phyloP scores from a whole-genome alignment of 176 grass and related monocot genomes.

The Alopecurus myosuroides region DNA sequence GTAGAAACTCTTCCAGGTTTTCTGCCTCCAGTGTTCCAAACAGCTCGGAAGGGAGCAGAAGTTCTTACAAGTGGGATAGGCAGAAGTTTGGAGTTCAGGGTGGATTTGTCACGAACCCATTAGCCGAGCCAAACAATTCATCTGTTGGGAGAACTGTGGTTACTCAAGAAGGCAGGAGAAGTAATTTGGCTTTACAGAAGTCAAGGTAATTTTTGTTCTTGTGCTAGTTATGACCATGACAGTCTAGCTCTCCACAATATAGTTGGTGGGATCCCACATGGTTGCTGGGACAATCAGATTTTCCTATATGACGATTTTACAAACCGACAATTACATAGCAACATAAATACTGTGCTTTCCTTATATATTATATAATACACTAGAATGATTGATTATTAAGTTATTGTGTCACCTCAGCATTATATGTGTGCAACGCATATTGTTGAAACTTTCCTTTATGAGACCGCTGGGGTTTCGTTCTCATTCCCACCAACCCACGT shows the following conservation, averaged over 20 bases:
- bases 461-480: constrained; percentile 28
- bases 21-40: constrained; percentile 49
- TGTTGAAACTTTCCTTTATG: constrained; percentile 14
- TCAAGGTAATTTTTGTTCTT: constrained; percentile 47
- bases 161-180: constrained; percentile 43
- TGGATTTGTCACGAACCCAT: constrained; percentile 79
- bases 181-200: constrained; percentile 34
- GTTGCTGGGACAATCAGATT: constrained; percentile 14
- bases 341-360: constrained; percentile 2
- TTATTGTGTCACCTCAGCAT: constrained; percentile 1
- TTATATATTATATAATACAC: not conserved
- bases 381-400: constrained; percentile 12
- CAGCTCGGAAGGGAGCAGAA: constrained; percentile 43
- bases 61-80: constrained; percentile 68
- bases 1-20: constrained; percentile 53
- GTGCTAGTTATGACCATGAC: not conserved
- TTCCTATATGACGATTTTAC: not conserved
- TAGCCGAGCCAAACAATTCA: constrained; percentile 70
- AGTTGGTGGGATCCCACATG: not conserved
- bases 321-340: constrained; percentile 8
- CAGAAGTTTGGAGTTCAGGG: constrained; percentile 63
- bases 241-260: not conserved
- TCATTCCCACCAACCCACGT: constrained; percentile 28
- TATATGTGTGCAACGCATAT: constrained; percentile 16
- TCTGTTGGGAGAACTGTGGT: constrained; percentile 29